These are phyloP conservation scores for Gilbertella persicaria DNA, from an alignment of 371 early-diverging fungal genomes.

Conservation along the genomic window DNA sequence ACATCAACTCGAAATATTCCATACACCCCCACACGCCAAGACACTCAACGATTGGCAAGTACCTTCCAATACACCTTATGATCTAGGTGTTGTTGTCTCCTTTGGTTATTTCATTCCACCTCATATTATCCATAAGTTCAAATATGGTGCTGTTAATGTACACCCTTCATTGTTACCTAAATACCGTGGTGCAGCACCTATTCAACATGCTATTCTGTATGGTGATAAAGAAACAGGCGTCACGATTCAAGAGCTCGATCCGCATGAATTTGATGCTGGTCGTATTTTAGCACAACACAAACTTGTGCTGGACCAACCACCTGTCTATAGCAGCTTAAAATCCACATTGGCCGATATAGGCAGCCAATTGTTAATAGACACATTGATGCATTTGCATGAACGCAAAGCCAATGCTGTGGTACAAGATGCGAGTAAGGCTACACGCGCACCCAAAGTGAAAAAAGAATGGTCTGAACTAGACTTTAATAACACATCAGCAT, in stretches of 20 bases:
- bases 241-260: conserved; percentile 84
- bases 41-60: conserved; percentile 35
- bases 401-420: conserved; percentile 51
- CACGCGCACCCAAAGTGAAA: conserved; percentile 76
- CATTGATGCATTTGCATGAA: conserved; percentile 60
- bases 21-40: conserved; percentile 29
- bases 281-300: conserved; percentile 72
- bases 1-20: conserved; percentile 30
- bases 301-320: conserved; percentile 10
- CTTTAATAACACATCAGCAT: conserved; percentile 65
- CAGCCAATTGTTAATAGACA: conserved; percentile 61
- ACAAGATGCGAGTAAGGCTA: conserved; percentile 68
- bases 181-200: conserved; percentile 92
- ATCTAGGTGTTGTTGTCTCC: conserved; percentile 91
- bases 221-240: conserved; percentile 82
- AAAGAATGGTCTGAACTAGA: conserved; percentile 60
- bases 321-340: conserved; percentile 25
- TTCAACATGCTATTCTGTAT: conserved; percentile 84
- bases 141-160: conserved; percentile 78
- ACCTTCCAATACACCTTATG: conserved; percentile 39
- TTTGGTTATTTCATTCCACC: conserved; percentile 91
- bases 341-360: conserved; percentile 66
- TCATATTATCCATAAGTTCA: conserved; percentile 66
- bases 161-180: conserved; percentile 89
- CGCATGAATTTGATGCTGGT: conserved; percentile 83